phyloP scores from a whole-genome alignment of 208 protist genomes.

The Blastocrithidia nonstop region DNA sequence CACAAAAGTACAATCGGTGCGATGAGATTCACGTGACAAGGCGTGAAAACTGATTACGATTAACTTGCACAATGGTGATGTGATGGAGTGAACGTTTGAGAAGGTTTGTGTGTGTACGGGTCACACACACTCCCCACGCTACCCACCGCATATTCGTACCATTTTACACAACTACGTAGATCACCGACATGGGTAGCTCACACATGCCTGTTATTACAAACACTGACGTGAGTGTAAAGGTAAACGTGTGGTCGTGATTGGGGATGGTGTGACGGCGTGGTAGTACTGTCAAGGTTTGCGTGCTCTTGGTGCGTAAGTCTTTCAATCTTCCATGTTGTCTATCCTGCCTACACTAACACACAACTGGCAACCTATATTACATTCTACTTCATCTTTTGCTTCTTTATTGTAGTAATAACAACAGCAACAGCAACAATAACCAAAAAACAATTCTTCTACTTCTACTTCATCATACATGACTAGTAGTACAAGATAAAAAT shows the following conservation, averaged over 20 bases:
- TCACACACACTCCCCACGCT: conserved; percentile 63
- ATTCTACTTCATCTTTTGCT: no score
- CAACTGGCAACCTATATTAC: no score
- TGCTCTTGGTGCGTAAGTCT: conserved; percentile 47
- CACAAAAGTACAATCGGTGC: conserved; percentile 74
- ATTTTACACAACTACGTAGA: conserved; percentile 19
- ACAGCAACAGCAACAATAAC: no score
- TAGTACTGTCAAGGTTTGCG: conserved; percentile 65
- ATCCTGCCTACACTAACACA: no score
- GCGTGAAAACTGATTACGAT: conserved; percentile 76
- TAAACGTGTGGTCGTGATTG: conserved; percentile 68
- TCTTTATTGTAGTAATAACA: no score
- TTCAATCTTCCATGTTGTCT: conserved; percentile 45
- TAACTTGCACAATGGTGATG: conserved; percentile 72
- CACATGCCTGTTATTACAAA: conserved; percentile 75
- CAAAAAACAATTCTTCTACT: no score
- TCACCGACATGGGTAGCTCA: conserved; percentile 54
- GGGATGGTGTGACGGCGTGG: conserved; percentile 65
- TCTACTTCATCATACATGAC: no score
- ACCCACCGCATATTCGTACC: conserved; percentile 27
- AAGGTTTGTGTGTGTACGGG: conserved; percentile 76
- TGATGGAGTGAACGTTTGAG: conserved; percentile 82
- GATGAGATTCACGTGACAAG: conserved; percentile 15
- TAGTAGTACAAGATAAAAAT: no score
- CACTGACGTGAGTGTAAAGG: conserved; percentile 56